Evolutionary conservation across 495 filamentous ascomycete genomes (phyloP).

Genomic region (Aspergillus avenaceus): DNA sequence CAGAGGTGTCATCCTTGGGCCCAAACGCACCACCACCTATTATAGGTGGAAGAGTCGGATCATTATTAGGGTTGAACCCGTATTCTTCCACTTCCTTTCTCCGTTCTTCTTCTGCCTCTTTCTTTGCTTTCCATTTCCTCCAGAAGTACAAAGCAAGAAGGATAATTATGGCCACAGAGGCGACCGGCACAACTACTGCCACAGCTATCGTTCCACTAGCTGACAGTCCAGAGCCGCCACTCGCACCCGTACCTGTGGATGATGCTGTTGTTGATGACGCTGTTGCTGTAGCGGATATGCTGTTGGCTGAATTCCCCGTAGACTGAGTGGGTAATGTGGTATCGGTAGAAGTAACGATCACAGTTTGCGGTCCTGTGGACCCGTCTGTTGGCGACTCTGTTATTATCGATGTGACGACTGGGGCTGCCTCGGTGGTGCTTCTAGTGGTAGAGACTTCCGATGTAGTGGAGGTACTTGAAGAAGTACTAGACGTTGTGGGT

Average conservation of each 20-base stretch:
- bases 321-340: conserved; percentile 14
- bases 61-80: conserved; percentile 90
- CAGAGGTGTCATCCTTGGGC: conserved; percentile 65
- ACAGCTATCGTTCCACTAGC: conserved; percentile 75
- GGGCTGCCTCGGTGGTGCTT: conserved; percentile 8
- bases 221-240: conserved; percentile 45
- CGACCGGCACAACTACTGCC: conserved; percentile 91
- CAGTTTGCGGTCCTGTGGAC: conserved; percentile 16
- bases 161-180: conserved; percentile 78
- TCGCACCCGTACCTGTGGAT: conserved; percentile 16
- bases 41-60: conserved; percentile 75
- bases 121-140: conserved; percentile 79
- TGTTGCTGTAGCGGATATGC: conserved; percentile 27
- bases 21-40: conserved; percentile 45
- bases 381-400: conserved; percentile 17
- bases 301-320: conserved; percentile 9
- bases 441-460: conserved; percentile 22
- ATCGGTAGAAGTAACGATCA: conserved; percentile 29
- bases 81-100: conserved; percentile 96
- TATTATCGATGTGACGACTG: conserved; percentile 13
- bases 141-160: conserved; percentile 75
- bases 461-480: conserved; percentile 18
- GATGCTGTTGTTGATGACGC: conserved; percentile 21
- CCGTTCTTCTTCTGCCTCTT: conserved; percentile 78
- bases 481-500: conserved; percentile 3